A percentile compares a stretch with the other conserved stretches of the same genome.
These are phyloP conservation scores for Leccinum cinnamomeum DNA, from an alignment of 1,284 basidiomycete species.

Conservation along the genomic window DNA sequence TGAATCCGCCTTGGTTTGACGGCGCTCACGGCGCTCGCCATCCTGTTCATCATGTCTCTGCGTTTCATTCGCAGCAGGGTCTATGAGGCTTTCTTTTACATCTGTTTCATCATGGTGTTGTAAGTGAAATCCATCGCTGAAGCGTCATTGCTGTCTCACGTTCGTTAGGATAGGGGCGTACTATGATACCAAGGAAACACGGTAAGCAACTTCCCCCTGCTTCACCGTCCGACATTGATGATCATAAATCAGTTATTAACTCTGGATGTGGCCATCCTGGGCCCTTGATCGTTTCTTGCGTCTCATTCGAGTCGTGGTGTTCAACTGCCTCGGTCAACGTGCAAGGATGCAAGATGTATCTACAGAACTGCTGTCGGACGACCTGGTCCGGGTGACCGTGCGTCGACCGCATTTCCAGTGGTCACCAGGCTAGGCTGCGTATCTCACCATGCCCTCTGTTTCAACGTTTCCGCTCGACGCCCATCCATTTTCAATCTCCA, in stretches of 20 bases:
- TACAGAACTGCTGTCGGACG: constrained; percentile 27
- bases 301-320: constrained; percentile 46
- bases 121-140: constrained; percentile 26
- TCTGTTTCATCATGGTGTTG: constrained; percentile 44
- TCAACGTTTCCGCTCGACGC: constrained; percentile 46
- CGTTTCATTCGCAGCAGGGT: constrained; percentile 43
- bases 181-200: constrained; percentile 38
- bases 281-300: constrained; percentile 61
- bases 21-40: constrained; percentile 38
- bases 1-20: constrained; percentile 45
- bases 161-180: constrained; percentile 39
- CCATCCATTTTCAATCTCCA: constrained; percentile 59
- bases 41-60: constrained; percentile 43
- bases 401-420: constrained; percentile 32
- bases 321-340: constrained; percentile 41
- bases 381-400: constrained; percentile 28
- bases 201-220: constrained; percentile 18
- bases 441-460: constrained; percentile 45
- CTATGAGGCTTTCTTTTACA: constrained; percentile 50
- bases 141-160: constrained; percentile 2
- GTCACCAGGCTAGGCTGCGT: constrained; percentile 53
- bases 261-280: constrained; percentile 62
- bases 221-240: constrained; percentile 1
- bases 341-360: constrained; percentile 25
- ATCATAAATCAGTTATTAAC: constrained; percentile 14